These are phyloP conservation scores for Setaria italica DNA, from an alignment of 202 grass and related monocot species.

Conservation along the genomic window DNA sequence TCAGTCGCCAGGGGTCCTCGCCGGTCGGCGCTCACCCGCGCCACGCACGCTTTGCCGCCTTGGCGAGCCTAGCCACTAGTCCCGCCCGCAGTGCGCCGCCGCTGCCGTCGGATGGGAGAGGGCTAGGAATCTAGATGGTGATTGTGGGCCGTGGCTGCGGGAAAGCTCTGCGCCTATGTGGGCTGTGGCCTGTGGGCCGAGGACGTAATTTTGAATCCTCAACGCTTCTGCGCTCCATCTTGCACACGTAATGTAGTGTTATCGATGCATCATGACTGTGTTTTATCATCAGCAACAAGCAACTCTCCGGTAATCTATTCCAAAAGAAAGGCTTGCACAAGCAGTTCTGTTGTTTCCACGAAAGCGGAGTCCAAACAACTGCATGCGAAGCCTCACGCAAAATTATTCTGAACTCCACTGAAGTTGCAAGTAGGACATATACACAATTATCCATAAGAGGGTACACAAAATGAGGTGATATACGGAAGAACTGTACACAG, in stretches of 20 bases:
- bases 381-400: too few species aligned
- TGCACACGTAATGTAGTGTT: neutral
- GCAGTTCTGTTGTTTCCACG: neutral
- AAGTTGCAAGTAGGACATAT: conserved; percentile 13
- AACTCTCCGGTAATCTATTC: neutral
- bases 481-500: neutral
- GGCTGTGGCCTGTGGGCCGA: too few species aligned
- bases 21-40: neutral
- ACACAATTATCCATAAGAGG: neutral
- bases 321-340: neutral
- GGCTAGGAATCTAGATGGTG: too few species aligned
- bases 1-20: neutral
- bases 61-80: too few species aligned
- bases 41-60: neutral
- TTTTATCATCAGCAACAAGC: neutral
- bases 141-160: too few species aligned
- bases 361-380: neutral
- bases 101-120: too few species aligned
- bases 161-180: too few species aligned
- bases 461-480: conserved; percentile 13
- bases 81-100: too few species aligned
- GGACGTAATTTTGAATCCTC: too few species aligned
- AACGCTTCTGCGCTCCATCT: too few species aligned
- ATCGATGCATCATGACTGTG: neutral
- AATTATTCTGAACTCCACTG: conserved; percentile 9